Evolutionary conservation across 2,329 filamentous ascomycete genomes (phyloP), one percentile per base, ranked within the genome.

Genomic region (Elsinoe arachidis): DNA sequence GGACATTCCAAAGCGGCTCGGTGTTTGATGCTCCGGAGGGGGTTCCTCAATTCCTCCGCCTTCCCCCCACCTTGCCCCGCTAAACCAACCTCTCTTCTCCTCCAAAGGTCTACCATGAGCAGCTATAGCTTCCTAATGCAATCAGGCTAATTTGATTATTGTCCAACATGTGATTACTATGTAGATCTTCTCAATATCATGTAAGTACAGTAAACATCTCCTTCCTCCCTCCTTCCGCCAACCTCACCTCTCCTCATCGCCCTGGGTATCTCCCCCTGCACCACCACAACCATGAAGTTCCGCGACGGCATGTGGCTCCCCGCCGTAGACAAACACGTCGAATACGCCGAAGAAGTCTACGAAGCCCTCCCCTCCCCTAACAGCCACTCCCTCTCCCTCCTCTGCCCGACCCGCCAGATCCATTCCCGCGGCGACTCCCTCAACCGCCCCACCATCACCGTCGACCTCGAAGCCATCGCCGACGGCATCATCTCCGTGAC

Each of bases 231-330:
- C 19, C 37, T 14, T 23, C 14, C 10, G 6, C 19, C 55, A 15
- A 26, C 11, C 26, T 15, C 55, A 49, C 5, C 26, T 14, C 34
- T 23, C 33, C 14, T 12, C 30, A 39, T 23, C 37, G 3, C 41
- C 14, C 21, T 33, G 15, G 9, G 26, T 52, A 47, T 5, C 14
- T 19, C 43, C 15, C 4, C 21, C 15, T 44, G 34, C 14, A 12
- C 5, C 41, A 11, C 11, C 9, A n/a, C 19, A 43, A 68, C 63
- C 43, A 83, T 83, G 80, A 82, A 80, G 72, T 82, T 83, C 63
- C 79, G 80, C 62, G 80, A 83, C 78, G 80, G 74, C 62, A 84
- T 86, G 83, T 87, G 84, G 84, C 73, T 86, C 51, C 76, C 78
- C 41, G 81, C 79, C 58, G 79, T 83, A 68, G 80, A 78, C 60